Evolutionary conservation across 768 basidiomycete species (phyloP).

Genomic region (Solioccasus polychromus): DNA sequence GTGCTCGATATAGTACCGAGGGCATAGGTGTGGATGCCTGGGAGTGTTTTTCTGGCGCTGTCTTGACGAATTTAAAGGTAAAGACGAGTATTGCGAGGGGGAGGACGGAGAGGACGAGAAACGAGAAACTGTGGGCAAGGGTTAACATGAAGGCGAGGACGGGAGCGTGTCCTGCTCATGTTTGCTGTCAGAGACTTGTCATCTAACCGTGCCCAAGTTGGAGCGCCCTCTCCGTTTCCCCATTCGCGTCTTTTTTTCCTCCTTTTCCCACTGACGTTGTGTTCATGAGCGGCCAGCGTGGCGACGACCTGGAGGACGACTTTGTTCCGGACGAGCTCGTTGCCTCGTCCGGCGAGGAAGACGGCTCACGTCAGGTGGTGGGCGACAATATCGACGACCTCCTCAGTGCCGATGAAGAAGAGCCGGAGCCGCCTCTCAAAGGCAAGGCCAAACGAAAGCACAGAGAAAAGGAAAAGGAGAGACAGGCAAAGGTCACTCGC

Average conservation of each 20-base stretch:
- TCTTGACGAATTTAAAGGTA: constrained; percentile 1
- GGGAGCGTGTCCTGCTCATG: constrained; percentile 29
- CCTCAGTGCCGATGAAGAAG: constrained; percentile 44
- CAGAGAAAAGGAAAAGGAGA: constrained; percentile 71
- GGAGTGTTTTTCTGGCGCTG: not conserved
- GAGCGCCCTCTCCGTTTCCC: constrained; percentile 6
- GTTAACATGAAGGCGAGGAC: constrained; percentile 1
- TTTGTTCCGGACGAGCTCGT: constrained; percentile 70
- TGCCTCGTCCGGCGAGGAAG: constrained; percentile 61
- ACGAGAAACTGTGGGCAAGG: constrained; percentile 9
- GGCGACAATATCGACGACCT: constrained; percentile 38
- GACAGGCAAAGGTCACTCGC: constrained; percentile 59
- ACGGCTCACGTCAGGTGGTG: constrained; percentile 26
- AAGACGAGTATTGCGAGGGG: constrained; percentile 9
- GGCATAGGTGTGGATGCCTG: constrained; percentile 13
- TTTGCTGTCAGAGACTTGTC: constrained; percentile 12
- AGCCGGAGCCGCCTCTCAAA: constrained; percentile 27
- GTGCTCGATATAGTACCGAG: constrained; percentile 13
- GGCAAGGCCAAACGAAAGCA: constrained; percentile 61
- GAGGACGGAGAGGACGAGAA: constrained; percentile 1
- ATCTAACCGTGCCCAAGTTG: not conserved
- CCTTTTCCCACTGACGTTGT: no score
- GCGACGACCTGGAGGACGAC: constrained; percentile 85
- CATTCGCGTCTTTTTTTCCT: constrained; percentile 1
- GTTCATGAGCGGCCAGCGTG: constrained; percentile 40